Conservation (phyloP, 2,329 filamentous ascomycete species). For the Dactylellina parvicollis region DNA sequence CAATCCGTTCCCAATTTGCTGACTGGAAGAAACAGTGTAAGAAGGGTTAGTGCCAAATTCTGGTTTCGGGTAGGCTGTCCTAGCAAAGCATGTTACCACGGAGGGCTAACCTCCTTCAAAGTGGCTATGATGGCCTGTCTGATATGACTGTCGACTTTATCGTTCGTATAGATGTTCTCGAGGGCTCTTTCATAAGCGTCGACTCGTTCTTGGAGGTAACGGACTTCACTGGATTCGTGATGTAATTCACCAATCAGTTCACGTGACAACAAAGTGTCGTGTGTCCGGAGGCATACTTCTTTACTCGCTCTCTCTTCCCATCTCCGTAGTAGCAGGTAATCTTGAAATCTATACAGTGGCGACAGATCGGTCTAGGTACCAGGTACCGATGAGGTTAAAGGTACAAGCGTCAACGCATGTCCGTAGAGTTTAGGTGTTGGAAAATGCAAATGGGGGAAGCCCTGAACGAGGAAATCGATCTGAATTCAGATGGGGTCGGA, state of each 20-base stretch:
- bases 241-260: background rate
- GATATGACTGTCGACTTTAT: slow-evolving; percentile 53
- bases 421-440: slow-evolving; percentile 32
- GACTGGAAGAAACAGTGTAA: slow-evolving; percentile 13
- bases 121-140: slow-evolving; percentile 13
- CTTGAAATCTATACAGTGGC: slow-evolving; percentile 58
- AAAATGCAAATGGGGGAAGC: slow-evolving; percentile 29
- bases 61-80: background rate
- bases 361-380: slow-evolving; percentile 56
- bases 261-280: background rate
- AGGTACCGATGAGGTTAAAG: slow-evolving; percentile 13
- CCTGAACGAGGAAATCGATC: slow-evolving; percentile 3
- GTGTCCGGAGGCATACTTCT: slow-evolving; percentile 48
- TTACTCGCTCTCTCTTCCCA: slow-evolving; percentile 56
- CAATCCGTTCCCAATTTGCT: slow-evolving; percentile 43
- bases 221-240: slow-evolving; percentile 14
- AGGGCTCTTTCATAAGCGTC: slow-evolving; percentile 48
- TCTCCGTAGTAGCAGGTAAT: slow-evolving; percentile 56
- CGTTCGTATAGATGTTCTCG: slow-evolving; percentile 51
- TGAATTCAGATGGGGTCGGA: slow-evolving; percentile 21
- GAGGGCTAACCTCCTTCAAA: slow-evolving; percentile 33
- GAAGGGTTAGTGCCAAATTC: background rate
- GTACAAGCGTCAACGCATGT: slow-evolving; percentile 17
- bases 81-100: background rate
- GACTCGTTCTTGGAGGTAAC: slow-evolving; percentile 55